Percentiles rank a stretch among this genome's conserved stretches.
These are phyloP conservation scores for Fusarium buharicum DNA, from an alignment of 2,329 filamentous ascomycete genomes.

Conservation along the genomic window DNA sequence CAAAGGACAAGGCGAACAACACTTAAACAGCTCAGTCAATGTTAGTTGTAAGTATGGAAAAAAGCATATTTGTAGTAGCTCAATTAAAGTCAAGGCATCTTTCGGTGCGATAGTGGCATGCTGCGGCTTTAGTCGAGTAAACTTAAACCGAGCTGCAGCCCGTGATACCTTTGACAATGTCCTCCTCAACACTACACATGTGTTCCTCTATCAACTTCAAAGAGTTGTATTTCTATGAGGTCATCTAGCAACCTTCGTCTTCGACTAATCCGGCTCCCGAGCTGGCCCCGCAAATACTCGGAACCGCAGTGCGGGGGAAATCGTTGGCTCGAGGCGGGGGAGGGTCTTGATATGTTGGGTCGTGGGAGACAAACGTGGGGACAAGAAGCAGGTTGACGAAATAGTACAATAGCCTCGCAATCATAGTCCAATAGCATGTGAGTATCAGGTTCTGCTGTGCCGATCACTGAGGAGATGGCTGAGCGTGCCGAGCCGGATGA, in stretches of 20 bases:
- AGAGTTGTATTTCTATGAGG: too few relatives aligned
- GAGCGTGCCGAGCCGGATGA: slow-evolving; percentile 3
- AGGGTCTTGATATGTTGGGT: slow-evolving; percentile 2
- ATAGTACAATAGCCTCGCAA: not conserved
- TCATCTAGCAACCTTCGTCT: not conserved
- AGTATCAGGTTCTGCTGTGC: not conserved
- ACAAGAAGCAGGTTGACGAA: slow-evolving; percentile 1
- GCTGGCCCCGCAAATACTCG: not conserved
- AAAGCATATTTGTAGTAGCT: too few relatives aligned
- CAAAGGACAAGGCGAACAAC: too few relatives aligned
- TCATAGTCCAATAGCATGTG: not conserved
- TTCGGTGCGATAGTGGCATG: too few relatives aligned
- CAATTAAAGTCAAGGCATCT: too few relatives aligned
- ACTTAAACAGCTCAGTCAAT: too few relatives aligned
- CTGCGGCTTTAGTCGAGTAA: too few relatives aligned
- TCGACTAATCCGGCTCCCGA: not conserved
- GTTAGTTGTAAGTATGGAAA: too few relatives aligned
- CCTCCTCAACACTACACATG: too few relatives aligned
- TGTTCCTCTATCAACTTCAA: too few relatives aligned
- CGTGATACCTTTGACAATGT: too few relatives aligned
- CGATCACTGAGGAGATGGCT: slow-evolving; percentile 10
- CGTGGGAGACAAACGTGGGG: slow-evolving; percentile 4
- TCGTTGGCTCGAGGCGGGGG: slow-evolving; percentile 4
- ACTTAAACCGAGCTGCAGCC: too few relatives aligned
- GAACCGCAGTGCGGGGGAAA: slow-evolving; percentile 20